A percentile compares a stretch with the other conserved stretches of the same genome.
Evolutionary conservation across 139 green algal species (phyloP).

Genomic region (Chlamydomonas asymmetrica): DNA sequence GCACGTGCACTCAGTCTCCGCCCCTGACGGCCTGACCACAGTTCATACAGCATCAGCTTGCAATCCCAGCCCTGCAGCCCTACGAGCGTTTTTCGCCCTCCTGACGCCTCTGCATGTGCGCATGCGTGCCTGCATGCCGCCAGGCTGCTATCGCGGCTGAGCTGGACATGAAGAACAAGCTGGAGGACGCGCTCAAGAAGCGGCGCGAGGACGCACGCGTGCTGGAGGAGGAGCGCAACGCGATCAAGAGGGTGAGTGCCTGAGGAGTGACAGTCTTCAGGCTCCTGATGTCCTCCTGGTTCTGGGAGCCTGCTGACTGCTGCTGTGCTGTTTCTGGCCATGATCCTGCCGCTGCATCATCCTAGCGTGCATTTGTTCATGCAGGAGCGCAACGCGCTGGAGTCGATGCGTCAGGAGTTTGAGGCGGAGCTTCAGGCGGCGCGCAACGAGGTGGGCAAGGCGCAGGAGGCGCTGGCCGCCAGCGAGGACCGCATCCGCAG

Average conservation of each 20-base stretch:
- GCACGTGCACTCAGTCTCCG: too few relatives aligned
- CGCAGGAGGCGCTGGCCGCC: slow-evolving; percentile 59
- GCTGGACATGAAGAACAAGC: slow-evolving; percentile 44
- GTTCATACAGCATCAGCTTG: too few relatives aligned
- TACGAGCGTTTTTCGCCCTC: too few relatives aligned
- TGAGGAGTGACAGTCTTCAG: too few relatives aligned
- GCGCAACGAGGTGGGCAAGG: slow-evolving; percentile 59
- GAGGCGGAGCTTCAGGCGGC: slow-evolving; percentile 65
- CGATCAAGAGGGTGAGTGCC: slow-evolving; percentile 50
- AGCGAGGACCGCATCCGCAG: slow-evolving; percentile 61
- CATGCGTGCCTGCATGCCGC: not conserved
- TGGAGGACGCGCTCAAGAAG: slow-evolving; percentile 53
- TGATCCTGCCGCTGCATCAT: too few relatives aligned
- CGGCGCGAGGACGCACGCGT: slow-evolving; percentile 36
- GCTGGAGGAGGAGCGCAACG: slow-evolving; percentile 44
- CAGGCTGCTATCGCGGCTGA: slow-evolving; percentile 47
- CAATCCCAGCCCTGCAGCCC: too few relatives aligned
- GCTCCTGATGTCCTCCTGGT: too few relatives aligned
- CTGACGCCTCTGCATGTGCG: not conserved
- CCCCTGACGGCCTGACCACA: too few relatives aligned
- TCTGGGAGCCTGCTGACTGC: too few relatives aligned
- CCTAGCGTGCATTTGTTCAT: too few relatives aligned
- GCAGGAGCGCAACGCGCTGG: slow-evolving; percentile 61
- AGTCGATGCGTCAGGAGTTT: slow-evolving; percentile 69
- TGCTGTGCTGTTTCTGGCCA: too few relatives aligned